Percentiles rank a stretch among this genome's conserved stretches.
Conservation (phyloP, 2,329 filamentous ascomycete species). For the Paecilomyces variotii region DNA sequence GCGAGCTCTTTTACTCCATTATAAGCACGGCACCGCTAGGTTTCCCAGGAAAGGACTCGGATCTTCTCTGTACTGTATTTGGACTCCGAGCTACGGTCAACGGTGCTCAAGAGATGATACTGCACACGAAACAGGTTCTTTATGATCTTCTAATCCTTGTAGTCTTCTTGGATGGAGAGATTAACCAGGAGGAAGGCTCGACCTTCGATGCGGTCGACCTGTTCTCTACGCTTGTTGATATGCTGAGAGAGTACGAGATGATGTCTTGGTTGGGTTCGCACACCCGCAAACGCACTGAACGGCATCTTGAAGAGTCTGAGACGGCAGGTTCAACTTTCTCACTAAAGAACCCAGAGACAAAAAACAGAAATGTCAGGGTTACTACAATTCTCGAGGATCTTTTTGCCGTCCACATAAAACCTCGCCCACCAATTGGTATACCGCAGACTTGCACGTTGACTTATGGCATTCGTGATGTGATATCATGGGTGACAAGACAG, state of each 20-base stretch:
- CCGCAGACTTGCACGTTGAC: conserved; percentile 37
- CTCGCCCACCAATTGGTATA: conserved; percentile 29
- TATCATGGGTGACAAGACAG: conserved; percentile 42
- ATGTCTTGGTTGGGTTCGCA: conserved; percentile 53
- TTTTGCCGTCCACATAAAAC: conserved; percentile 37
- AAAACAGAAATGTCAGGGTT: conserved; percentile 15
- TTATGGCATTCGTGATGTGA: conserved; percentile 35
- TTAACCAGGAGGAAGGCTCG: conserved; percentile 63
- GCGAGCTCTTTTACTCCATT: conserved; percentile 44
- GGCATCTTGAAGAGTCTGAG: conserved; percentile 14
- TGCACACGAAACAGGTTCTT: conserved; percentile 64
- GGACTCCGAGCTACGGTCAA: conserved; percentile 68
- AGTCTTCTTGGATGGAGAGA: conserved; percentile 77
- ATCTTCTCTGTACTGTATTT: conserved; percentile 55
- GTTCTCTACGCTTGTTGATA: conserved; percentile 59
- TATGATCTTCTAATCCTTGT: conserved; percentile 77
- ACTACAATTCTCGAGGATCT: conserved; percentile 37
- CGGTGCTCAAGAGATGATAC: conserved; percentile 69
- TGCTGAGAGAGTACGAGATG: conserved; percentile 66
- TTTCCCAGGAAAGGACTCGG: conserved; percentile 33
- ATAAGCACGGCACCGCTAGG: conserved; percentile 42
- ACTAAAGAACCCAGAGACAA: conserved; percentile 15
- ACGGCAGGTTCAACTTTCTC: conserved; percentile 15
- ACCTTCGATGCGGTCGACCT: conserved; percentile 53
- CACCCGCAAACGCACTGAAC: conserved; percentile 26